A percentile compares a stretch with the other conserved stretches of the same genome.
Evolutionary conservation across 2,329 filamentous ascomycete genomes (phyloP).

Genomic region (Beauveria sp.): DNA sequence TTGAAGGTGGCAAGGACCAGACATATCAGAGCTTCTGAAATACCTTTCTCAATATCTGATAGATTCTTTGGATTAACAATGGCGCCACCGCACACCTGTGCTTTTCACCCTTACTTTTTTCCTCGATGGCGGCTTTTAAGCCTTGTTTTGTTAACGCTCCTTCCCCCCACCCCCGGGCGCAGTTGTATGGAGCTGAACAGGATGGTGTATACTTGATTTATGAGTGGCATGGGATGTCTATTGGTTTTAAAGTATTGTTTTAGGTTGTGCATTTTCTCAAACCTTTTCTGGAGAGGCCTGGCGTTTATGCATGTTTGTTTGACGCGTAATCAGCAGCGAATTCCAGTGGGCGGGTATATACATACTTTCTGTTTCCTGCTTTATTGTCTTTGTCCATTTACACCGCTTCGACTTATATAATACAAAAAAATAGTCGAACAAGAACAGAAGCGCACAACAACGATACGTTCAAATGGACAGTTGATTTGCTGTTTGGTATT

Average conservation of each 20-base stretch:
- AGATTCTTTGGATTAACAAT: constrained; percentile 1
- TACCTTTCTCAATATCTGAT: neutral
- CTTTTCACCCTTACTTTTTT: neutral
- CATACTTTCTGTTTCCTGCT: neutral
- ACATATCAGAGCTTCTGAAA: neutral
- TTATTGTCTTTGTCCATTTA: neutral
- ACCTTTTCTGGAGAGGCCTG: neutral
- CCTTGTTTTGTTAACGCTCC: neutral
- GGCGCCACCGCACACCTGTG: neutral
- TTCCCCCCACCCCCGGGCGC: neutral
- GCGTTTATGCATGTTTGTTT: neutral
- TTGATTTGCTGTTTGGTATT: too few species aligned
- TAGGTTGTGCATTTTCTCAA: neutral
- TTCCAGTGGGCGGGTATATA: neutral
- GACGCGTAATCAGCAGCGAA: neutral
- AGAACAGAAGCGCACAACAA: neutral
- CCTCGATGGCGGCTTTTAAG: neutral
- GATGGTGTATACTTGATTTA: neutral
- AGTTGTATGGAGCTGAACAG: neutral
- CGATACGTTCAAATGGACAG: too few species aligned
- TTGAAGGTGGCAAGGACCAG: neutral
- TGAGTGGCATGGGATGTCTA: neutral
- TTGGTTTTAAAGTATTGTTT: neutral
- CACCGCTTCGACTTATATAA: neutral
- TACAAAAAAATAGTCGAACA: neutral